These are phyloP conservation scores for Nakataea oryzae DNA, from an alignment of 2,329 filamentous ascomycete genomes.

Conservation along the genomic window DNA sequence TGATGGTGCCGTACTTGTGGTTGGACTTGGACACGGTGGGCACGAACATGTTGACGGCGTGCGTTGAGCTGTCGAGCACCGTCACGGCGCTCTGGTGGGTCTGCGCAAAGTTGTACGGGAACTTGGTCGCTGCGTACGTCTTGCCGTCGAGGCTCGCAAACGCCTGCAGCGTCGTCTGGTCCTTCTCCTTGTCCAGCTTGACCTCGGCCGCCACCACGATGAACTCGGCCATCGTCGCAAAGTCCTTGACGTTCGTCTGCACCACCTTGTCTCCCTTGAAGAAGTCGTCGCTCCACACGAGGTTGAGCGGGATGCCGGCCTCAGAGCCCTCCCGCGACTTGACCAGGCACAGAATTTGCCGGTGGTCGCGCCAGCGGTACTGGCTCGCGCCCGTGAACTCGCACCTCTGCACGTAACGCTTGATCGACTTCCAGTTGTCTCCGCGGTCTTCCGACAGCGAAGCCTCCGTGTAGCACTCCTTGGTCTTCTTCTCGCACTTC, in stretches of 20 bases:
- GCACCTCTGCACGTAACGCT: conserved; percentile 68
- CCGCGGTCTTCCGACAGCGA: conserved; percentile 74
- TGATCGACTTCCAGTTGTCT: conserved; percentile 64
- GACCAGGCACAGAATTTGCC: conserved; percentile 52
- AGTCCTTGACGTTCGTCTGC: conserved; percentile 66
- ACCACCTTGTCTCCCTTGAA: conserved; percentile 56
- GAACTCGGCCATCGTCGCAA: conserved; percentile 94
- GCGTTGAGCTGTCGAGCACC: conserved; percentile 86
- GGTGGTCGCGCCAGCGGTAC: conserved; percentile 39
- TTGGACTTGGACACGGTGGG: conserved; percentile 58
- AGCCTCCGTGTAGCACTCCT: conserved; percentile 62
- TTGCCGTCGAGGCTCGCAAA: conserved; percentile 78
- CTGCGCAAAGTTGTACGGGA: conserved; percentile 76
- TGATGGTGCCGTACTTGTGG: conserved; percentile 70
- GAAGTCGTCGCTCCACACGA: conserved; percentile 71
- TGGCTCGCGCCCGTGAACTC: conserved; percentile 67
- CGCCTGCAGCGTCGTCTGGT: conserved; percentile 60
- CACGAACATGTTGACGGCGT: conserved; percentile 90
- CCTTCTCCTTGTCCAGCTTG: conserved; percentile 37
- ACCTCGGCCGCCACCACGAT: conserved; percentile 78
- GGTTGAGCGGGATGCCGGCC: conserved; percentile 50
- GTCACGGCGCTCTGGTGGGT: conserved; percentile 77
- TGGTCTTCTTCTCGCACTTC: conserved; percentile 44
- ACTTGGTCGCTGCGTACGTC: conserved; percentile 71
- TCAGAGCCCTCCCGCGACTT: conserved; percentile 57